Evolutionary conservation across 495 filamentous ascomycete genomes (phyloP), one percentile per base, ranked within the genome.

Genomic region (Aspergillus haitiensis): DNA sequence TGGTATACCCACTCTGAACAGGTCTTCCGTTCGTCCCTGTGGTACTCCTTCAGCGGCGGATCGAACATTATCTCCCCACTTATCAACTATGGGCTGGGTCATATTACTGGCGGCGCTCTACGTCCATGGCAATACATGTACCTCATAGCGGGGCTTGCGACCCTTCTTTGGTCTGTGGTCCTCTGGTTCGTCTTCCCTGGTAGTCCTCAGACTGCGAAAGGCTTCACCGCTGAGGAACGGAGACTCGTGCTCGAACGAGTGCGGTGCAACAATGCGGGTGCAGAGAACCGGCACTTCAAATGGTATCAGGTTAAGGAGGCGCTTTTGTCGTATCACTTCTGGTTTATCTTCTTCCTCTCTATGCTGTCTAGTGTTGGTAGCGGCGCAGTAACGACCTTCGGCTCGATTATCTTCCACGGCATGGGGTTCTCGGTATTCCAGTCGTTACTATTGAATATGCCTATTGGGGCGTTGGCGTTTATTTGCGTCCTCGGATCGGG

Each of bases 1-100:
- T 61, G 53, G 53, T 61, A 61, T 44, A 61, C 53, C 8, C 45
- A 61, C 46, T 56, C 52, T 0, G 59, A 61, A 34, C 59, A 61
- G 42, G 59, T 61, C 34, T 52, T 61, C 35, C 59, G 59, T 0
- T 61, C 59, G 0, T 56, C 52, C 6, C 36, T 56, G 3, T 61
- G 53, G 59, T 61, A 56, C 53, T 61, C 59, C 21, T 61, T 56
- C 46, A 61, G 52, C 46, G 52, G 59, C 45, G 59, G 53, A 2
- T 56, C 35, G 16, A 61, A 61, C 45, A 51, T 61, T 11, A 33
- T 61, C 18, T 61, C 59, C 9, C 59, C 59, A 1, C 59, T 61
- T 6, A 56, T 61, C 31, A 58, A 58, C 45, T 58, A 58, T 15
- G 56, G 56, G 0, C 53, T 61, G 1, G 52, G 59, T 13, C 52